Percentiles rank a stretch among this genome's conserved stretches.
Evolutionary conservation across 371 early-diverging fungal genomes (phyloP).

Genomic region (Circinella umbellata): DNA sequence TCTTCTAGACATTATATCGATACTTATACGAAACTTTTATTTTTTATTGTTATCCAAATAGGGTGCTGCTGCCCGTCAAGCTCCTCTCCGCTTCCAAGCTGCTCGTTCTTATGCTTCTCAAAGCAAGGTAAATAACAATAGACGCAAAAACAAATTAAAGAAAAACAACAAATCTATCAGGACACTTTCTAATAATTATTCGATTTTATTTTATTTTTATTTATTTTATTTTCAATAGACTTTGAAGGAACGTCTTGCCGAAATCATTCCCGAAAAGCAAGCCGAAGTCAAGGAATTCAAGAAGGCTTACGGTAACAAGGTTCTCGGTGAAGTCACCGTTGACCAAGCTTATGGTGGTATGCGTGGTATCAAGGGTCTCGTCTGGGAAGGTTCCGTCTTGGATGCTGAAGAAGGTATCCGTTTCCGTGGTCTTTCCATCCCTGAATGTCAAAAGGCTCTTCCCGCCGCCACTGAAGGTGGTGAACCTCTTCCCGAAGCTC

Average conservation of each 20-base stretch:
- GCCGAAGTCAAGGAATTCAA: slow-evolving; percentile 94
- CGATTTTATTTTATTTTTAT: too few relatives aligned
- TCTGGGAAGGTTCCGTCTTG: slow-evolving; percentile 97
- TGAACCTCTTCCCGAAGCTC: slow-evolving; percentile 97
- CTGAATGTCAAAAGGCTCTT: slow-evolving; percentile 92
- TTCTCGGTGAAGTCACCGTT: slow-evolving; percentile 93
- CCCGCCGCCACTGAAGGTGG: slow-evolving; percentile 87
- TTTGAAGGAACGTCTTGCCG: slow-evolving; percentile 92
- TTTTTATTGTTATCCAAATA: slow-evolving; percentile 8
- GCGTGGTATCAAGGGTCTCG: slow-evolving; percentile 99
- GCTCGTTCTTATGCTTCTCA: slow-evolving; percentile 51
- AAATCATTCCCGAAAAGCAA: slow-evolving; percentile 93
- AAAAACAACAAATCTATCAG: too few relatives aligned
- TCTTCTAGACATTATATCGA: background rate
- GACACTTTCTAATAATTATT: too few relatives aligned
- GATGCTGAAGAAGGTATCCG: slow-evolving; percentile 99
- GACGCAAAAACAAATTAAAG: too few relatives aligned
- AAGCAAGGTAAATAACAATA: slow-evolving; percentile 37
- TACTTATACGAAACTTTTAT: background rate
- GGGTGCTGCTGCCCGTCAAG: slow-evolving; percentile 35
- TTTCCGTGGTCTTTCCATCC: slow-evolving; percentile 96
- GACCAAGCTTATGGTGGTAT: slow-evolving; percentile 98
- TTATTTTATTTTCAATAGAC: slow-evolving; percentile 36
- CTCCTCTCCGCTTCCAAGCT: slow-evolving; percentile 41
- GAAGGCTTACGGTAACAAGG: slow-evolving; percentile 87